Percentiles rank a stretch among this genome's conserved stretches.
These are phyloP conservation scores for Ramaria rubella DNA, from an alignment of 768 basidiomycete genomes.

Conservation along the genomic window DNA sequence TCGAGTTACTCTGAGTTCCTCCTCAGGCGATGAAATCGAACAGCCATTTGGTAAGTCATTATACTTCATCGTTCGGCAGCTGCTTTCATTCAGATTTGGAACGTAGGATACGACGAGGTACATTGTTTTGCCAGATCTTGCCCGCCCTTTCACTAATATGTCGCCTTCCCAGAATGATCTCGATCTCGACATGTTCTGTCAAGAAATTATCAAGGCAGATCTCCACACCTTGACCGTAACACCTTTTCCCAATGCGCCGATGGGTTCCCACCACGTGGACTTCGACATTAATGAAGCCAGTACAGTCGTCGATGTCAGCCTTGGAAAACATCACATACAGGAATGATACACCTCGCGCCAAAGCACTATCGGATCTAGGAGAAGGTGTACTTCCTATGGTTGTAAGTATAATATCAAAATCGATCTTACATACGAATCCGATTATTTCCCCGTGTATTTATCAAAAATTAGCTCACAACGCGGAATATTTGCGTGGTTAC, in stretches of 20 bases:
- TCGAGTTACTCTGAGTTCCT: constrained; percentile 16
- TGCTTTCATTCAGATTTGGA: background rate
- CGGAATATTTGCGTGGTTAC: too few relatives aligned
- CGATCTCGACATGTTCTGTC: constrained; percentile 60
- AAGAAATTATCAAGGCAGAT: constrained; percentile 49
- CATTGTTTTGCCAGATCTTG: constrained; percentile 13
- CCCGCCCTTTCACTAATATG: background rate
- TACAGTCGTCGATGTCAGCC: constrained; percentile 3
- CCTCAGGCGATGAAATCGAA: constrained; percentile 50
- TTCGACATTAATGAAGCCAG: constrained; percentile 2
- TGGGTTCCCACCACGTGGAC: constrained; percentile 25
- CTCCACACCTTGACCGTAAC: constrained; percentile 46
- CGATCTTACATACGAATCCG: too few relatives aligned
- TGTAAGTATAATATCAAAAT: too few relatives aligned
- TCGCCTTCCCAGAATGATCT: constrained; percentile 49
- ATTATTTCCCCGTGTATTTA: too few relatives aligned
- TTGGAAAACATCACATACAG: background rate
- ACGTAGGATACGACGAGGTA: constrained; percentile 54
- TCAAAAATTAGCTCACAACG: too few relatives aligned
- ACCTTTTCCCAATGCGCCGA: constrained; percentile 45
- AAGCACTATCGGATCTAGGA: too few relatives aligned
- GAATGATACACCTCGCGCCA: too few relatives aligned
- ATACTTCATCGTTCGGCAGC: background rate
- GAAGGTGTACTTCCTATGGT: too few relatives aligned
- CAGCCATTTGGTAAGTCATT: constrained; percentile 51